phyloP scores from a whole-genome alignment of 345 rosid species.

The Gossypium rotundifolium region DNA sequence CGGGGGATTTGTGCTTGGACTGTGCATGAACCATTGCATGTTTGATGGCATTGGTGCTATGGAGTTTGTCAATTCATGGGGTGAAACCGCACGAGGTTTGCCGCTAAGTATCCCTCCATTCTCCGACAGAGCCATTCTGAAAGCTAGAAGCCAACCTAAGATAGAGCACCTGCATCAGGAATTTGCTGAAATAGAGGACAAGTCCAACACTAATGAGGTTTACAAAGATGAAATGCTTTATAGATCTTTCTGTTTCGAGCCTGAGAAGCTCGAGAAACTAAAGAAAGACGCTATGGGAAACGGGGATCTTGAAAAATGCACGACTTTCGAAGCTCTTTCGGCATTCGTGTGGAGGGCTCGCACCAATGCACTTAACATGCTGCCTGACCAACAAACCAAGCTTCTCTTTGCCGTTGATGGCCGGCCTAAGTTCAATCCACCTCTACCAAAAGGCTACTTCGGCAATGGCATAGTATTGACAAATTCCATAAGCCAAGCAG shows the following conservation, averaged over 20 bases:
- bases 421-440: conserved; percentile 66
- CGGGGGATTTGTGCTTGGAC: conserved; percentile 74
- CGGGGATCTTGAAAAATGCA: conserved; percentile 46
- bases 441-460: conserved; percentile 71
- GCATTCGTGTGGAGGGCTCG: conserved; percentile 85
- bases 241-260: conserved; percentile 65
- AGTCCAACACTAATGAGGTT: conserved; percentile 38
- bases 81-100: conserved; percentile 69
- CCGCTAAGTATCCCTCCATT: conserved; percentile 54
- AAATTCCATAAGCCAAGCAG: conserved; percentile 57
- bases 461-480: conserved; percentile 88
- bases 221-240: conserved; percentile 46
- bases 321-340: conserved; percentile 73
- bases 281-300: conserved; percentile 50
- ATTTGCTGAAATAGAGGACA: conserved; percentile 59
- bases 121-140: conserved; percentile 48
- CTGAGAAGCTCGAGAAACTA: conserved; percentile 54
- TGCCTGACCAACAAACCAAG: conserved; percentile 59
- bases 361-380: conserved; percentile 61
- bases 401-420: conserved; percentile 91
- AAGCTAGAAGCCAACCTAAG: conserved; percentile 48
- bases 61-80: conserved; percentile 87
- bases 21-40: conserved; percentile 75
- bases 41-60: conserved; percentile 82
- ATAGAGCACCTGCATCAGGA: conserved; percentile 56